These are phyloP conservation scores for Xylariaceae sp. DNA, from an alignment of 2,329 filamentous ascomycete species.

Conservation along the genomic window DNA sequence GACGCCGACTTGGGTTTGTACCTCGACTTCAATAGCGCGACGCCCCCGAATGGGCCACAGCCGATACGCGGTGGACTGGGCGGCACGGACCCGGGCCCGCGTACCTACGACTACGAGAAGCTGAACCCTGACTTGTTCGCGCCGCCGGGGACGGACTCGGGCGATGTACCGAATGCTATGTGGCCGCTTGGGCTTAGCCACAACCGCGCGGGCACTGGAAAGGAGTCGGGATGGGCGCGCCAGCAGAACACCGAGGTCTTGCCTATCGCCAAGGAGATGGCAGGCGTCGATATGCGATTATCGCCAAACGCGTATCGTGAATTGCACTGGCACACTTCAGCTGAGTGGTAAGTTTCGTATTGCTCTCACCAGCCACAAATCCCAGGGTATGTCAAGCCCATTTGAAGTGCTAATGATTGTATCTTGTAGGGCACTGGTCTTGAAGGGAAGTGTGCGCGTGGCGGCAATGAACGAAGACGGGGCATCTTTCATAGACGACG, in stretches of 20 bases:
- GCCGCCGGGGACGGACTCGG: constrained; percentile 60
- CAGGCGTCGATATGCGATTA: constrained; percentile 65
- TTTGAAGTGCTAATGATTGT: constrained; percentile 14
- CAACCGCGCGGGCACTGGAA: constrained; percentile 53
- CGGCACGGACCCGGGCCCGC: constrained; percentile 59
- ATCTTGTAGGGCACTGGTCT: constrained; percentile 49
- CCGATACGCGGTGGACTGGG: constrained; percentile 60
- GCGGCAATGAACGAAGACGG: constrained; percentile 60
- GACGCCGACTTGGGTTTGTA: constrained; percentile 57
- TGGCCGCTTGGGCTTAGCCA: constrained; percentile 63
- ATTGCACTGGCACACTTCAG: constrained; percentile 66
- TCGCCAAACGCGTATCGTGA: constrained; percentile 66
- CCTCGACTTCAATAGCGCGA: constrained; percentile 59
- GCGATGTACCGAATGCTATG: constrained; percentile 54
- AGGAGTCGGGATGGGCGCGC: constrained; percentile 58
- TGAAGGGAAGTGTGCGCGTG: constrained; percentile 60
- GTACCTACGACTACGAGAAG: constrained; percentile 58
- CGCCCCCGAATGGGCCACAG: constrained; percentile 50
- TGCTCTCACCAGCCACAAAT: no score
- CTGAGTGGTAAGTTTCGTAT: constrained; percentile 35
- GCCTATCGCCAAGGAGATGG: constrained; percentile 58
- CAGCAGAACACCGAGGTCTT: constrained; percentile 60
- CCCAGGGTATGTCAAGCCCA: background rate
- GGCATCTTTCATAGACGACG: constrained; percentile 54
- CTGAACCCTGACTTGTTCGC: constrained; percentile 62